Evolutionary conservation across 768 basidiomycete species (phyloP), one percentile per base, ranked within the genome.

Genomic region (Suillus variegatus): DNA sequence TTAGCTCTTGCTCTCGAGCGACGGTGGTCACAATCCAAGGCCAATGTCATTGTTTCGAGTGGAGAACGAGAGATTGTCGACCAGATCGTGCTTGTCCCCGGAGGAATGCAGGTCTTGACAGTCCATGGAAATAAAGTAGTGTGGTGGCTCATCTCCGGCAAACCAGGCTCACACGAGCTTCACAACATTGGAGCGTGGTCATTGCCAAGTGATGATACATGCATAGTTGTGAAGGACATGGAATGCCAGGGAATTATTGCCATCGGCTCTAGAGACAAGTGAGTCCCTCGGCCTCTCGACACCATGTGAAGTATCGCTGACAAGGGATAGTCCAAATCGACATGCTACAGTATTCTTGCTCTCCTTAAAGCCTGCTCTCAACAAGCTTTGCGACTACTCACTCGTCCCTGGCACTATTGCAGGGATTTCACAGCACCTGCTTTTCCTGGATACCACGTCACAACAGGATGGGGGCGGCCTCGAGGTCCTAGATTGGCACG

Each of bases 51-150:
- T 12, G 60, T 67, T 16, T 68, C 66, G 40, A 66, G 14, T 46
- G 4, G 60, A 22, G 12, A 32, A 1, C 52, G 47, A 16, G 49
- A 52, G 3, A 65, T 60, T 10, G 68, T 75, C 16, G 73, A 75
- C 57, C 74, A 75, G 41, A 75, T 75, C 40, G 46, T 75, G 38
- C 73, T 75, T 35, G 58, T 75, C 12, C 67, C 61, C 0, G 74
- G 74, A 1, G 73, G 75, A 49, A 64, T 65, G 3, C 75, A 75
- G 58, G 12, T 76, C 2, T 47, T 75, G 66, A 75, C 73, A n/a
- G 74, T 75, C 10, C 75, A 75, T 16, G 61, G 61, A 14, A 70
- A 74, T 43, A 73, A 25, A 62, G 49, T 74, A 5, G 61, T 66
- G 6, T 67, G 69, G 14, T 76, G 74, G 75, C 60, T 65, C 38